Conservation (phyloP, 148 eudicot genomes). For the Pharnaceum exiguum region DNA sequence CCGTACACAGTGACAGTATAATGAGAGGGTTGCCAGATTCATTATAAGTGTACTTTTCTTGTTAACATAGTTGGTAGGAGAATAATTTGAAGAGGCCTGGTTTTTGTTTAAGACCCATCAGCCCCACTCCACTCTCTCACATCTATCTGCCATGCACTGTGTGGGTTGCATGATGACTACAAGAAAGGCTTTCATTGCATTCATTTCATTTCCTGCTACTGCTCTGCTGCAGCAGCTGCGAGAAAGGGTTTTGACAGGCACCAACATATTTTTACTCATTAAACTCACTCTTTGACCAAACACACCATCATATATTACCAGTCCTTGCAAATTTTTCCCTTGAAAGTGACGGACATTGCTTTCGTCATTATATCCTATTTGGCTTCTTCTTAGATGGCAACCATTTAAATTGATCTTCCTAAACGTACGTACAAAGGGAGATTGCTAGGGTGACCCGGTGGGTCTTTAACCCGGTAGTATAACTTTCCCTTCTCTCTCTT, state of each 20-base stretch:
- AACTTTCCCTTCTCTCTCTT: too few relatives aligned
- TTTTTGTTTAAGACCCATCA: background rate
- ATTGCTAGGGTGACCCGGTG: too few relatives aligned
- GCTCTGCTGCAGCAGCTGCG: constrained; percentile 12
- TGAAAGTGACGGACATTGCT: constrained; percentile 40
- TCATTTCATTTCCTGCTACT: constrained; percentile 30
- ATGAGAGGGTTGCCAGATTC: constrained; percentile 16
- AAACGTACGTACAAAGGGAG: constrained; percentile 2
- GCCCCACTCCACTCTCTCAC: background rate
- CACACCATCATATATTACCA: background rate
- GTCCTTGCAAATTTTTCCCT: background rate
- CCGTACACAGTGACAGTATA: constrained; percentile 15
- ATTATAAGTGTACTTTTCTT: constrained; percentile 11
- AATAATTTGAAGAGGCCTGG: constrained; percentile 15
- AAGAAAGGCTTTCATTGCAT: constrained; percentile 27
- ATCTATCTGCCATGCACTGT: constrained; percentile 13
- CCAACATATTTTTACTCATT: constrained; percentile 10
- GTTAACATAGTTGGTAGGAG: constrained; percentile 15
- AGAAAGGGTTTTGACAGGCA: constrained; percentile 14
- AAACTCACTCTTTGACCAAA: constrained; percentile 15
- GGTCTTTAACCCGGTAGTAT: too few relatives aligned
- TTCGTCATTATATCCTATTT: constrained; percentile 34
- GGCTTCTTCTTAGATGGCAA: constrained; percentile 38
- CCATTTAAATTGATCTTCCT: constrained; percentile 15
- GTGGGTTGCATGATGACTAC: constrained; percentile 33